These are phyloP conservation scores for Malassezia furfur DNA, from an alignment of 1,284 basidiomycete species.

Conservation along the genomic window DNA sequence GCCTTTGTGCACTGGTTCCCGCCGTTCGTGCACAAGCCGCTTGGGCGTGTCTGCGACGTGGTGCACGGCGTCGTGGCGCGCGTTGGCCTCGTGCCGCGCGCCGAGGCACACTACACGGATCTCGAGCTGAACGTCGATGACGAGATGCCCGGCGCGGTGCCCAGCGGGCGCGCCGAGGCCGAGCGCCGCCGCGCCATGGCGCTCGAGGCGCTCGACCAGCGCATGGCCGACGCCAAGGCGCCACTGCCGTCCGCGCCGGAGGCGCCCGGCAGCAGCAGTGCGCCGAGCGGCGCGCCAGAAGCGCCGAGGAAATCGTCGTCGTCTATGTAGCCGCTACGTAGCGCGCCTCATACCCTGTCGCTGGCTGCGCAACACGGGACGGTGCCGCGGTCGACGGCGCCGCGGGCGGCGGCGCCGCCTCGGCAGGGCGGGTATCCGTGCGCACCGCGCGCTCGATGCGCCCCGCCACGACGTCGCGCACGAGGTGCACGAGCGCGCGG, in stretches of 20 bases:
- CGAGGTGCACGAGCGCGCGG: constrained; percentile 1
- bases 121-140: constrained; percentile 55
- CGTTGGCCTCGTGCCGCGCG: constrained; percentile 65
- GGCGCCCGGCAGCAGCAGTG: background rate
- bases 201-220: constrained; percentile 86
- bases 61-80: constrained; percentile 58
- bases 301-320: background rate
- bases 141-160: constrained; percentile 3
- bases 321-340: background rate
- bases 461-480: constrained; percentile 10
- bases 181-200: constrained; percentile 66
- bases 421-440: background rate
- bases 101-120: constrained; percentile 21
- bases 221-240: constrained; percentile 55
- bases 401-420: too few species aligned
- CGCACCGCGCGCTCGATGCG: constrained; percentile 3
- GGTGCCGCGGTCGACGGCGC: too few species aligned
- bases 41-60: constrained; percentile 61
- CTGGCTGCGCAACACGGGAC: too few species aligned
- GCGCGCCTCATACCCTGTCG: background rate
- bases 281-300: background rate
- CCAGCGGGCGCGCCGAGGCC: constrained; percentile 30
- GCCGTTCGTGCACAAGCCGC: constrained; percentile 59
- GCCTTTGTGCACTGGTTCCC: constrained; percentile 96
- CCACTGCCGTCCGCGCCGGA: background rate